Percentiles rank a stretch among this genome's conserved stretches.
Conservation (phyloP, 2,329 filamentous ascomycete species). For the Aureobasidium sp. region DNA sequence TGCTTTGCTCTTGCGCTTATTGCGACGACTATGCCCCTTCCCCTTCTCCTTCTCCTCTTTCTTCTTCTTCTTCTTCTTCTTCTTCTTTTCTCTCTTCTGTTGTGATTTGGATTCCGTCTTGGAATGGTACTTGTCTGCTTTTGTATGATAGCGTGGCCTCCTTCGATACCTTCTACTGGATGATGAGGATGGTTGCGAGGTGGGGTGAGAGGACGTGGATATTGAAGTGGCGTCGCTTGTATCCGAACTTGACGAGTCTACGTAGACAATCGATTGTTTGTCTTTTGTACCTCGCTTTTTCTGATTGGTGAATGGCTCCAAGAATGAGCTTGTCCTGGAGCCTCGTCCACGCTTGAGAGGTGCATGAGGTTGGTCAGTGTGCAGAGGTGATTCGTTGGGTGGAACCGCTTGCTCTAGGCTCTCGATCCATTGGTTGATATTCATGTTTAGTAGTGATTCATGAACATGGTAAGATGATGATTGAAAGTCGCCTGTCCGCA, state of each 20-base stretch:
- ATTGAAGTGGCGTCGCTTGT: background rate
- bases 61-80: constrained; percentile 13
- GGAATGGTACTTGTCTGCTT: constrained; percentile 35
- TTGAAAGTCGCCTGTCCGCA: background rate
- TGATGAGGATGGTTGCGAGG: background rate
- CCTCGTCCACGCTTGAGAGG: background rate
- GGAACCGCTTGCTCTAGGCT: constrained; percentile 22
- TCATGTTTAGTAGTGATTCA: constrained; percentile 25
- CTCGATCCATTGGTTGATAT: constrained; percentile 37
- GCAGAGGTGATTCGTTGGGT: background rate
- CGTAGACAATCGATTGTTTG: background rate
- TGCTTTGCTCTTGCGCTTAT: constrained; percentile 28
- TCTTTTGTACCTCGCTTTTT: background rate
- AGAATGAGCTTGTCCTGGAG: background rate
- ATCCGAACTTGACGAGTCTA: background rate
- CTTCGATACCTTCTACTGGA: constrained; percentile 29
- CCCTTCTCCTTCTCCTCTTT: constrained; percentile 16
- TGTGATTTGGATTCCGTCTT: constrained; percentile 24
- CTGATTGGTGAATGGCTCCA: background rate
- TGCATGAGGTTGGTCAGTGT: background rate
- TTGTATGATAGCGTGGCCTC: constrained; percentile 38
- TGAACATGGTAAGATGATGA: background rate
- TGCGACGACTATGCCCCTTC: constrained; percentile 24
- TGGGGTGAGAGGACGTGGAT: background rate
- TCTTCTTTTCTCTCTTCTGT: constrained; percentile 18